Evolutionary conservation across 148 eudicot genomes (phyloP).

Genomic region (Vaccinium macrocarpon): DNA sequence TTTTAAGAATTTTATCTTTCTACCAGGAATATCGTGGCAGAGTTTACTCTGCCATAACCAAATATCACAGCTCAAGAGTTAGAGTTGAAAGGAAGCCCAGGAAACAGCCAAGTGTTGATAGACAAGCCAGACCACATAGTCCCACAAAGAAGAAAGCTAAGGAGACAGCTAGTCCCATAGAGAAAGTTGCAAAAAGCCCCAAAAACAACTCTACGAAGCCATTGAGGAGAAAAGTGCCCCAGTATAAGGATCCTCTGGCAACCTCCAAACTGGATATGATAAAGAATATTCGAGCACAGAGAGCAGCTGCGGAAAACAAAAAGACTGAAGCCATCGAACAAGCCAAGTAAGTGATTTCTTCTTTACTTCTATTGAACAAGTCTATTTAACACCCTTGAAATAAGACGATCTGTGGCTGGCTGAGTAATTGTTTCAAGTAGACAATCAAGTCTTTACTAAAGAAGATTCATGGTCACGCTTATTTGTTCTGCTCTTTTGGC

Average conservation of each 20-base stretch:
- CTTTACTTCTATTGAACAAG: background rate
- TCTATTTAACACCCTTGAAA: background rate
- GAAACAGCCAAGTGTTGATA: slow-evolving; percentile 43
- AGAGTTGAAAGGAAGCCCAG: slow-evolving; percentile 51
- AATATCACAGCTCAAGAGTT: slow-evolving; percentile 55
- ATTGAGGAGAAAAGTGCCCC: slow-evolving; percentile 42
- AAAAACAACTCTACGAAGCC: slow-evolving; percentile 29
- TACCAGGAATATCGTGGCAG: slow-evolving; percentile 66
- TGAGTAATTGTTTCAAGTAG: background rate
- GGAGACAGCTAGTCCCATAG: slow-evolving; percentile 15
- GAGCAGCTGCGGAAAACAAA: slow-evolving; percentile 52
- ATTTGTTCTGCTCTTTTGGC: background rate
- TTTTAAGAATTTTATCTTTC: slow-evolving; percentile 6
- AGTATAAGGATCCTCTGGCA: slow-evolving; percentile 79
- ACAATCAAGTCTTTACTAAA: background rate
- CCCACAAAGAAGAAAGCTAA: slow-evolving; percentile 35
- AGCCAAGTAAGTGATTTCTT: slow-evolving; percentile 69
- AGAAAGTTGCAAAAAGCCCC: slow-evolving; percentile 21
- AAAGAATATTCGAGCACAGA: slow-evolving; percentile 76
- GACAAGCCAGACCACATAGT: slow-evolving; percentile 26
- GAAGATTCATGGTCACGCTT: background rate
- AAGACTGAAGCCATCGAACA: slow-evolving; percentile 60
- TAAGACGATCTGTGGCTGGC: slow-evolving; percentile 9
- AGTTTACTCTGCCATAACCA: slow-evolving; percentile 60
- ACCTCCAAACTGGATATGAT: slow-evolving; percentile 82